Evolutionary conservation across 352 stramenopile genomes (phyloP).

Genomic region (Globisporangium perplexum): DNA sequence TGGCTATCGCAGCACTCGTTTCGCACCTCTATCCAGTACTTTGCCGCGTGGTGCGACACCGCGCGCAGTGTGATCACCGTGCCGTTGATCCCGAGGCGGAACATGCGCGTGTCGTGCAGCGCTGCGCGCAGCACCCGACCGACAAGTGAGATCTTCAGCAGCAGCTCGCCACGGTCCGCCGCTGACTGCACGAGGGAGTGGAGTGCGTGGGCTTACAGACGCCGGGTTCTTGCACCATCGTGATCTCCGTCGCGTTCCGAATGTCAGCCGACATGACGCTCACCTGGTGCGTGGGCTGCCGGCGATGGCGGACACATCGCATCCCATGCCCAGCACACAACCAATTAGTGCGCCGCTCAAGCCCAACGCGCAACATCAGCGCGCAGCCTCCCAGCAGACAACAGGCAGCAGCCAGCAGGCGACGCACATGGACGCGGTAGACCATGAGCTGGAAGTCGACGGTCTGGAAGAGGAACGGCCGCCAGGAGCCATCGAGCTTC

Average conservation of each 20-base stretch:
- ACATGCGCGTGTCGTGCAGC: slow-evolving; percentile 28
- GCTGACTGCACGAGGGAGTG: not conserved
- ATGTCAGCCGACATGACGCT: slow-evolving; percentile 71
- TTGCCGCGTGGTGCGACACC: slow-evolving; percentile 53
- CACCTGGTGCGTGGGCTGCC: slow-evolving; percentile 61
- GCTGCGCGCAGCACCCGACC: slow-evolving; percentile 2
- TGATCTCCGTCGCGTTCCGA: slow-evolving; percentile 50
- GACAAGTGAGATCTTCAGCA: not conserved
- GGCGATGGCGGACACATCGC: no score
- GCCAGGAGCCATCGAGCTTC: slow-evolving; percentile 66
- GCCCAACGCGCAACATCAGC: not conserved
- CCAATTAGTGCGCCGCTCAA: not conserved
- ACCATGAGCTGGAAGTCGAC: slow-evolving; percentile 60
- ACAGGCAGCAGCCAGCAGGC: not conserved
- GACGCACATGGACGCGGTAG: slow-evolving; percentile 61
- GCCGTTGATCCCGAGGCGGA: slow-evolving; percentile 60
- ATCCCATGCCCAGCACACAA: not conserved
- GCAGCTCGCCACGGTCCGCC: not conserved
- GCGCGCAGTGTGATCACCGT: slow-evolving; percentile 62
- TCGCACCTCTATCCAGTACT: slow-evolving; percentile 65
- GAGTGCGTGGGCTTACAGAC: slow-evolving; percentile 1
- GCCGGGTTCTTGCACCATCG: slow-evolving; percentile 15
- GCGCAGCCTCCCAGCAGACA: no score
- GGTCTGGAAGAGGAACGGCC: slow-evolving; percentile 75
- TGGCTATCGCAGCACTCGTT: no score